Conservation (phyloP, 164 flowering plant species). For the Akebia trifoliata region DNA sequence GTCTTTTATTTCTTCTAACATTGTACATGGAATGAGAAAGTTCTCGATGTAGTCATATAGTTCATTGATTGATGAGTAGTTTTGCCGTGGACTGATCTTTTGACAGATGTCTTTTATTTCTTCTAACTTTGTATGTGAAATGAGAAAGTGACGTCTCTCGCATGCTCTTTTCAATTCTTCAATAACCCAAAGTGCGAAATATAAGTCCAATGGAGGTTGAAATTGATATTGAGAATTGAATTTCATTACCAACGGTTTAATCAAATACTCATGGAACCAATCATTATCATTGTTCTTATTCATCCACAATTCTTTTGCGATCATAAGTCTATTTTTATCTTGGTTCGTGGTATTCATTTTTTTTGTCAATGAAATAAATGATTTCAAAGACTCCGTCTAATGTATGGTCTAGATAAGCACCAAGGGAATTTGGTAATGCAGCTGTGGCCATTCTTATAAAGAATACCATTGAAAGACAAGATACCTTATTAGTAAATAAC, state of each 20-base stretch:
- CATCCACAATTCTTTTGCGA: conserved; percentile 6
- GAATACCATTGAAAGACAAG: conserved; percentile 8
- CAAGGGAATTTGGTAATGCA: background rate
- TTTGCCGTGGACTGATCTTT: background rate
- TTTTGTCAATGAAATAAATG: conserved; percentile 4
- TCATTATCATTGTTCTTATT: background rate
- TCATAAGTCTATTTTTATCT: background rate
- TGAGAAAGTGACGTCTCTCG: background rate
- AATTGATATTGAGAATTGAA: background rate
- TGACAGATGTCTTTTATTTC: no score
- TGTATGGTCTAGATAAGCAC: background rate
- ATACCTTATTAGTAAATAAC: background rate
- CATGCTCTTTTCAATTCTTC: background rate
- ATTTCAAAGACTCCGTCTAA: conserved; percentile 1
- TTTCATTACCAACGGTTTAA: no score
- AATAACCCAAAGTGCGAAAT: background rate
- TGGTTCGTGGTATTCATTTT: background rate
- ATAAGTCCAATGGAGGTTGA: background rate
- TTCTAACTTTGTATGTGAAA: no score
- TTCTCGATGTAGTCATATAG: no score
- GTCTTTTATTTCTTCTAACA: no score
- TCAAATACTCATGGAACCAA: background rate
- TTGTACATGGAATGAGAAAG: no score
- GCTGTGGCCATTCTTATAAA: conserved; percentile 5
- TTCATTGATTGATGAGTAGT: background rate